phyloP scores from a whole-genome alignment of 306 rosid genomes.

The Vigna unguiculata region DNA sequence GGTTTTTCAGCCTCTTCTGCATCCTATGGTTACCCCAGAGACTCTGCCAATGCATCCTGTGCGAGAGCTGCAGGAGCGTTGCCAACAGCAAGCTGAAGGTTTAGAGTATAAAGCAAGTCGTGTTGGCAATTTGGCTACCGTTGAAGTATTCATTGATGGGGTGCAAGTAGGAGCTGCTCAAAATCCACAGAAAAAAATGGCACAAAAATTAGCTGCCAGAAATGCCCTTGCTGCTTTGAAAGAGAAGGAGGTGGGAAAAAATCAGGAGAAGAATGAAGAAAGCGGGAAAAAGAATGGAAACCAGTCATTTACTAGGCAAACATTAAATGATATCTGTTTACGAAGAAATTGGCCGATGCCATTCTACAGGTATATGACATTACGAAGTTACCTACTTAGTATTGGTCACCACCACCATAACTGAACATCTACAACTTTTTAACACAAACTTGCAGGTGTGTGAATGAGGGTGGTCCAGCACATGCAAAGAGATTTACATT shows the following conservation, averaged over 20 bases:
- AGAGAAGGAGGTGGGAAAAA: constrained; percentile 80
- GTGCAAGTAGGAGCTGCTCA: constrained; percentile 86
- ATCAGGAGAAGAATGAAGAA: constrained; percentile 68
- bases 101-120: constrained; percentile 93
- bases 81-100: constrained; percentile 99
- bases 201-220: constrained; percentile 98
- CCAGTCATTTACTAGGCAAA: constrained; percentile 94
- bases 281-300: constrained; percentile 79
- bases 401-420: constrained; percentile 6
- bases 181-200: constrained; percentile 99
- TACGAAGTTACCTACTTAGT: neutral
- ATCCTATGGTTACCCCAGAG: constrained; percentile 99
- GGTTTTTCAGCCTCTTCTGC: constrained; percentile 95
- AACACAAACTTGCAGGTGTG: constrained; percentile 64
- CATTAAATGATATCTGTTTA: constrained; percentile 89
- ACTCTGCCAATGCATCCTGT: constrained; percentile 99
- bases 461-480: constrained; percentile 98
- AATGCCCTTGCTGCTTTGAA: constrained; percentile 89
- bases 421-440: neutral
- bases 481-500: constrained; percentile 98
- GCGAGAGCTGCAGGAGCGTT: constrained; percentile 98
- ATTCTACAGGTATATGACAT: constrained; percentile 71
- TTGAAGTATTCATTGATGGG: constrained; percentile 94
- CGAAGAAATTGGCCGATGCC: constrained; percentile 99
- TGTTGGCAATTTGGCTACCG: constrained; percentile 91